Base-by-base conservation (phyloP, 192 early-diverging fungal genomes). In the Coemansia sp. region DNA sequence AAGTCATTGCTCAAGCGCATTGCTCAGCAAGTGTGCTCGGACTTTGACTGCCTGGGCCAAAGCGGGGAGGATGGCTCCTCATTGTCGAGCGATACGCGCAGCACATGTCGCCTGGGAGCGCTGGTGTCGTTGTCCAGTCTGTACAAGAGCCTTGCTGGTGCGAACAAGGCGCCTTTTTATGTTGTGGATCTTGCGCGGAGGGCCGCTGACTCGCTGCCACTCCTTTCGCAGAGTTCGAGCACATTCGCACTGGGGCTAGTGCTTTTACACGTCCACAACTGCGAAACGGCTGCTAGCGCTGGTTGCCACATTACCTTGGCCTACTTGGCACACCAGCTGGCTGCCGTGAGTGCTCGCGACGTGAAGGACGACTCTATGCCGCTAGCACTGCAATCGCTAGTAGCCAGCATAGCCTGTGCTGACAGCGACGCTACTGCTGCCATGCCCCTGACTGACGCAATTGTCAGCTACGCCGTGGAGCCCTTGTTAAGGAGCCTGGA, bases 401-500 rank as follows among this genome's bases (percentile, higher is more conserved):
- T 62, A 18, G 58, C 36, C 27, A 34, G 35, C 24, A 55, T 67
- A 22, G 18, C 38, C 35, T 50, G 39, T 22, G 38, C 24, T 9
- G 61, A 63, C 14, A 39, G 18, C 15, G 33, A 38, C 11, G n/a
- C 18, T 19, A 46, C 53, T 10, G 19, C 26, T 22, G 40, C 35
- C 1, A 14, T 46, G 19, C 17, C 56, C 17, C 56, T 63, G 21
- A 4, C 38, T 1, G 61, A 41, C n/a, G 56, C 53, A 9, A 42
- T 71, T 44, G 18, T 58, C 22, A 29, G 19, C 24, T 46, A 61
- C 11, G 61, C 55, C 5, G 46, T 71, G 1, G 74, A 77, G 44
- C 74, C 74, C 14, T 48, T 77, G 64, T 68, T 77, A n/a, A 52
- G 42, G 19, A 24, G 14, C 24, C 56, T 77, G 2, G 61, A 60